Percentiles rank a stretch among this genome's conserved stretches.
phyloP scores from a whole-genome alignment of 129 eudicot genomes.

The Scalesia atractyloides region DNA sequence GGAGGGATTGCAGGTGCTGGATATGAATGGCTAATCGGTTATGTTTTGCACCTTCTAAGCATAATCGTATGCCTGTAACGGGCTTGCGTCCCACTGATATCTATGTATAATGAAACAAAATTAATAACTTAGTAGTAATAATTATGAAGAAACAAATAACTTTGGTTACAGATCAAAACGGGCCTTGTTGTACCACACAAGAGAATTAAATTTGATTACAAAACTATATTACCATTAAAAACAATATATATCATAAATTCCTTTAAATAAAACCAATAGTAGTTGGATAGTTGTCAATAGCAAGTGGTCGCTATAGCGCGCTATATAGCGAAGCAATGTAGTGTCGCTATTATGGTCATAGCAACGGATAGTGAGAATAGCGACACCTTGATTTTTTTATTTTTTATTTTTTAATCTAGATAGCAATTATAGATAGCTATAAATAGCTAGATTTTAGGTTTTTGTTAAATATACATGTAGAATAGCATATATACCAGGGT shows the following conservation, averaged over 20 bases:
- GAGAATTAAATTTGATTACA: not conserved
- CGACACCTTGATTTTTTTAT: no score
- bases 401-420: no score
- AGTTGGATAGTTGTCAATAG: no score
- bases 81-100: slow-evolving; percentile 75
- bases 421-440: no score
- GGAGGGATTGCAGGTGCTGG: slow-evolving; percentile 65
- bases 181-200: not conserved
- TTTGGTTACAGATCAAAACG: slow-evolving; percentile 1
- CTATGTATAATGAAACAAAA: slow-evolving; percentile 29
- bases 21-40: slow-evolving; percentile 58
- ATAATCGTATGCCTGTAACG: slow-evolving; percentile 65
- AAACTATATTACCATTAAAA: not conserved
- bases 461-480: no score
- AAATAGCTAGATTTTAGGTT: no score
- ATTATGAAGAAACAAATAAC: not conserved
- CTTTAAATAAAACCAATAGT: slow-evolving; percentile 1
- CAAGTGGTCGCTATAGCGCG: no score
- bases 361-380: no score
- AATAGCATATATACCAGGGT: no score
- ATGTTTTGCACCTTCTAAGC: slow-evolving; percentile 59
- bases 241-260: not conserved
- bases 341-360: no score
- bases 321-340: no score
- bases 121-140: not conserved